Percentiles rank a stretch among this genome's conserved stretches.
These are phyloP conservation scores for Tardiomyces blankii DNA, from an alignment of 1,139 yeast genomes.

Conservation along the genomic window DNA sequence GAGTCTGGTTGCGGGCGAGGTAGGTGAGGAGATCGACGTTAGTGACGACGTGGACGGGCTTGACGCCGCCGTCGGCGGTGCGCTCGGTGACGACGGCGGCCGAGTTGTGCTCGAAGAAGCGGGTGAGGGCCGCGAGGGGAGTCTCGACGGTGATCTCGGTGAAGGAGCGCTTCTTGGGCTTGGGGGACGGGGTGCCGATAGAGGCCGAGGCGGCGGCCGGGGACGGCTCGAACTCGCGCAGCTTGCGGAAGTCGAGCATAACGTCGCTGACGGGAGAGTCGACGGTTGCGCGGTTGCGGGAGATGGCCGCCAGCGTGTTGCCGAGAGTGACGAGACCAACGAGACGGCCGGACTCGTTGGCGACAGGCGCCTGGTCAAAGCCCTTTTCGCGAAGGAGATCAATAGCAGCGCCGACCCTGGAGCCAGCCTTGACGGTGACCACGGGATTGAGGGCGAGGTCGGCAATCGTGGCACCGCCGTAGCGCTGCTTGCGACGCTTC, in stretches of 20 bases:
- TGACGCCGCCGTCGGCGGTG: constrained; percentile 29
- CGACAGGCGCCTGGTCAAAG: constrained; percentile 79
- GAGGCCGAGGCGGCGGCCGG: constrained; percentile 38
- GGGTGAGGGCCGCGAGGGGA: constrained; percentile 55
- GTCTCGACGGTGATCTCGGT: constrained; percentile 61
- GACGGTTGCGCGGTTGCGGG: constrained; percentile 49
- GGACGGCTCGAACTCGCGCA: constrained; percentile 45
- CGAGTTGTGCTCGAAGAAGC: constrained; percentile 78
- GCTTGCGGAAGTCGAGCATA: constrained; percentile 64
- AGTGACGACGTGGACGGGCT: constrained; percentile 77
- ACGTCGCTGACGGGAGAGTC: constrained; percentile 51
- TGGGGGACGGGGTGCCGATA: constrained; percentile 24
- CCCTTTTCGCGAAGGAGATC: constrained; percentile 65
- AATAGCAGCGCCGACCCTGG: constrained; percentile 56
- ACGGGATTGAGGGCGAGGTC: constrained; percentile 76
- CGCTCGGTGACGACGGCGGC: constrained; percentile 73
- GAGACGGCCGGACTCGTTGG: constrained; percentile 48
- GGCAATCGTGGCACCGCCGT: constrained; percentile 50
- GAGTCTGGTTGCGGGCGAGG: constrained; percentile 27
- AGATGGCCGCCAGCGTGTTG: constrained; percentile 54
- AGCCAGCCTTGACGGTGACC: constrained; percentile 56
- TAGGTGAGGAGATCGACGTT: constrained; percentile 75
- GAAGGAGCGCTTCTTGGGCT: constrained; percentile 57
- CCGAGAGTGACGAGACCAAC: constrained; percentile 74
- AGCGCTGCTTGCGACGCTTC: constrained; percentile 34